phyloP scores from a whole-genome alignment of 495 filamentous ascomycete species.

The Glutinoglossum americanum region DNA sequence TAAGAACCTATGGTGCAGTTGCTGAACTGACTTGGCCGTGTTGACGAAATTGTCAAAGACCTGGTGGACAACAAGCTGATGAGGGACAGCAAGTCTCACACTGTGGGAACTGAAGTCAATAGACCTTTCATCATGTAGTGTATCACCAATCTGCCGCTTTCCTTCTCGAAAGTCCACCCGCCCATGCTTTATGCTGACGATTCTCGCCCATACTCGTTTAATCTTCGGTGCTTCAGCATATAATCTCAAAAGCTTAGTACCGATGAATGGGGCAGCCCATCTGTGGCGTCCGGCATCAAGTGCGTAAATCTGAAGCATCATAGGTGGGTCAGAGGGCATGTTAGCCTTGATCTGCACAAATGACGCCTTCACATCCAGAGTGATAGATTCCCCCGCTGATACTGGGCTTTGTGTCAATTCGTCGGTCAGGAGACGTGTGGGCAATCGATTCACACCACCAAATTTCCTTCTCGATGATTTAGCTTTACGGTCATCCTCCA shows the following conservation, averaged over 20 bases:
- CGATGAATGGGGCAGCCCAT: conserved; percentile 60
- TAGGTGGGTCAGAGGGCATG: conserved; percentile 64
- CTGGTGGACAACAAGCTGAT: conserved; percentile 76
- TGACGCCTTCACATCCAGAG: conserved; percentile 54
- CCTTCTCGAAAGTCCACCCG: conserved; percentile 60
- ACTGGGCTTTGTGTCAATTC: conserved; percentile 15
- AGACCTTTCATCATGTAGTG: conserved; percentile 49
- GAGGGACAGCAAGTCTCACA: conserved; percentile 75
- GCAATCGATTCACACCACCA: background rate
- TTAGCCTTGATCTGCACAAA: conserved; percentile 74
- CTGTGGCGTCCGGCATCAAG: conserved; percentile 66
- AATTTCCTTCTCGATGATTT: background rate
- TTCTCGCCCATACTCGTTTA: conserved; percentile 58
- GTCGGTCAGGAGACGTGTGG: background rate
- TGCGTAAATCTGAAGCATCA: conserved; percentile 76
- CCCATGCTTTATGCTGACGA: conserved; percentile 61
- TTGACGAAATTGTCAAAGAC: conserved; percentile 87
- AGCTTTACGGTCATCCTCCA: background rate
- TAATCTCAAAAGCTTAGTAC: conserved; percentile 52
- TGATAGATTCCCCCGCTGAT: conserved; percentile 40
- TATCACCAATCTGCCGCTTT: conserved; percentile 39
- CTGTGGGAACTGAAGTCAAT: conserved; percentile 72
- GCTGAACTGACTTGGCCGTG: conserved; percentile 63
- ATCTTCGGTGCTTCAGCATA: conserved; percentile 74
- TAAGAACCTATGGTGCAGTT: conserved; percentile 77